These are phyloP conservation scores for Suillus clintonianus DNA, from an alignment of 768 basidiomycete genomes.

Conservation along the genomic window DNA sequence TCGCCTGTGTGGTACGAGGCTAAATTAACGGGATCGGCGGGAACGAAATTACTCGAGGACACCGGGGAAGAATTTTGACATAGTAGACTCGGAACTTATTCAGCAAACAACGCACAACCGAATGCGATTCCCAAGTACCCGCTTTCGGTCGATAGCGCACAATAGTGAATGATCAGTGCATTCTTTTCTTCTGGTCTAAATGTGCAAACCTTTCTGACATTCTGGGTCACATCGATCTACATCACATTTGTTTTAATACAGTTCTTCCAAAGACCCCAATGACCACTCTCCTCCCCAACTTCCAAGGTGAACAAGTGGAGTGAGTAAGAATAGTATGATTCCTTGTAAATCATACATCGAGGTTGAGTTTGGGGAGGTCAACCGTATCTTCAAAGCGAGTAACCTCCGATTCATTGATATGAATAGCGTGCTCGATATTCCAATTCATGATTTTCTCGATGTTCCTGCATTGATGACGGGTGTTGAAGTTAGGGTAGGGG, in stretches of 20 bases:
- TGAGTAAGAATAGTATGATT: neutral
- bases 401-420: neutral
- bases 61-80: too few species aligned
- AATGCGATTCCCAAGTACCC: too few species aligned
- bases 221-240: neutral
- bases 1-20: too few species aligned
- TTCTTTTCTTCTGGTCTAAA: too few species aligned
- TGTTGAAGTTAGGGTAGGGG: slow-evolving; percentile 6
- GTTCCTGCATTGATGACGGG: slow-evolving; percentile 5
- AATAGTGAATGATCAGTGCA: too few species aligned
- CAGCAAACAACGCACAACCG: too few species aligned
- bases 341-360: neutral
- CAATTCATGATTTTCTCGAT: neutral
- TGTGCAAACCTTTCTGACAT: too few species aligned
- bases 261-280: neutral
- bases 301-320: neutral
- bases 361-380: neutral
- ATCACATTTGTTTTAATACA: neutral
- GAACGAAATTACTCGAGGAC: too few species aligned
- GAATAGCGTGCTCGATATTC: neutral
- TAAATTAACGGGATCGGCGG: too few species aligned
- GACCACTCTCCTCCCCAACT: neutral
- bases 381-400: neutral
- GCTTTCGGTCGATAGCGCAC: too few species aligned
- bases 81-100: too few species aligned